Base-by-base conservation (phyloP, 306 rosid species). In the Begonia peltatifolia region DNA sequence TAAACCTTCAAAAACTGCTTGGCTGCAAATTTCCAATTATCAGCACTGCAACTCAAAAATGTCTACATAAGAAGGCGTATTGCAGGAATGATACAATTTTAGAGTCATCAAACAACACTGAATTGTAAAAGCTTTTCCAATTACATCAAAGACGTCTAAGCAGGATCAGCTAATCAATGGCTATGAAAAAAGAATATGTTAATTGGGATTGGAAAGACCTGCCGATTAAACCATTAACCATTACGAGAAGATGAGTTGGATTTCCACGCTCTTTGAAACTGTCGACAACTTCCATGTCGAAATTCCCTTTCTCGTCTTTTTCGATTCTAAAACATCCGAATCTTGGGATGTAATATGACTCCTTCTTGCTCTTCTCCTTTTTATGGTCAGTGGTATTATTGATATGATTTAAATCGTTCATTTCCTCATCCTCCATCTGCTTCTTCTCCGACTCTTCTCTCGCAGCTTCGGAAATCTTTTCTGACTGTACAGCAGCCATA, bases 141-240 rank as follows among this genome's bases (percentile, higher is more conserved):
- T 20, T 20, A 20, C 23, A 20, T 2, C 15, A 2, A 46, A 46
- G 13, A 43, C 10, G 4, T 11, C 14, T 4, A 30, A 30, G 6
- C 8, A 7, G 9, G 8, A 30, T 30, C 38, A 30, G 8, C 17
- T 6, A 42, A 46, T 14, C 2, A 14, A 50, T 42, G 36, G n/a
- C 47, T 14, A 25, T 15, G 5, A 17, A 56, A 10, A 5, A 30
- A 25, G 35, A 25, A 30, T 5, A 7, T 30, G 38, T 30, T 7
- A 30, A 30, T 30, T 30, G 47, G 11, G 48, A 13, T 11, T 38
- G 44, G 46, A 44, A 64, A 30, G 18, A 77, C 96, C 86, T 88
- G 72, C 96, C 96, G 10, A 79, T 51, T 13, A 88, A 82, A 50
- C 96, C 96, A 62, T 88, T 79, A 46, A 79, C 95, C 95, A 75